Base-by-base conservation (phyloP, 306 rosid species). In the Rosa lucieae region DNA sequence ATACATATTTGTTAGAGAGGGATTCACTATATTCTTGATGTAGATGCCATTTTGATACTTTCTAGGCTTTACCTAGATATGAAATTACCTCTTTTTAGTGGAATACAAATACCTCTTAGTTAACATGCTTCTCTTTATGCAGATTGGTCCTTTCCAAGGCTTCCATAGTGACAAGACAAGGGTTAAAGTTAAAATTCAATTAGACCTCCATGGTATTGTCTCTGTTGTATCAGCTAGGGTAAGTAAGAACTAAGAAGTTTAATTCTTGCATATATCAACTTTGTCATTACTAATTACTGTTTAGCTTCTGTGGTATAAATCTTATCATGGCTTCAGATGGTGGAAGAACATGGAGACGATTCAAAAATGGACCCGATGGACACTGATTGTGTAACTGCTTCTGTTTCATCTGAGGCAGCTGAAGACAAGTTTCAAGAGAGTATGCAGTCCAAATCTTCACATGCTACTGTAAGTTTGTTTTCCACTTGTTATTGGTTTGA, bases 81-180 rank as follows among this genome's bases (percentile, higher is more conserved):
- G 26, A 43, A 23, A 23, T 18, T 75, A 21, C 55, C 53, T 56
- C 42, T n/a, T 42, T 8, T 74, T 20, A 7, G 5, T 44, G 32
- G 61, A 67, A 37, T 65, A 74, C 43, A 61, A 51, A 8, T 46
- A 56, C 67, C 17, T 74, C 37, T 72, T 32, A 52, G 37, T 18
- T 40, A 37, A 58, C 1, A n/a, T 43, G 70, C 44, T 23, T 49
- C 52, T 75, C n/a, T 21, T 67, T 48, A 48, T 82, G 86, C 88
- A 96, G 99, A 87, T 96, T 84, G 99, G 97, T 78, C 97, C 98
- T 86, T 80, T 96, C 85, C 88, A 77, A 67, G 89, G 87, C 73
- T 82, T 85, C 77, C 82, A 77, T 63, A 87, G 89, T 21, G 82
- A 86, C 58, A 91, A 90, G 83, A 58, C 87, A 67, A 93, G 84